Conservation (phyloP, 345 rosid genomes). For the Salix exigua region DNA sequence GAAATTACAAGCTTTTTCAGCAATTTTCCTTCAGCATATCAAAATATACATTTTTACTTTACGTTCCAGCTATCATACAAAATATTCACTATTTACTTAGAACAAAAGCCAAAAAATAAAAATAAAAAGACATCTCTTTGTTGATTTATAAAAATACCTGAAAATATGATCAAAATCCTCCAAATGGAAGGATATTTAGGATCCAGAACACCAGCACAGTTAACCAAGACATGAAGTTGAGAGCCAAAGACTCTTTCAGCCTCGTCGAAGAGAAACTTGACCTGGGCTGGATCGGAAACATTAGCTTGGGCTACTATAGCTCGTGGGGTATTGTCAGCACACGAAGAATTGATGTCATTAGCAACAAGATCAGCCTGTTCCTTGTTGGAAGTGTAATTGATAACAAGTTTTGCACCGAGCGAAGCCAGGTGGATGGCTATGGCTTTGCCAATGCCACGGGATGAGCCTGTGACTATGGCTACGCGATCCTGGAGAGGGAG, state of each 20-base stretch:
- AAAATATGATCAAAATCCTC: slow-evolving; percentile 36
- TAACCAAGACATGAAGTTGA: slow-evolving; percentile 34
- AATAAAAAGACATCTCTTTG: not conserved
- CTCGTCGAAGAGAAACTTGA: slow-evolving; percentile 34
- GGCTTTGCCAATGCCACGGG: slow-evolving; percentile 37
- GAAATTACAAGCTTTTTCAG: too few relatives aligned
- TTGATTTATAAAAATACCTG: slow-evolving; percentile 13
- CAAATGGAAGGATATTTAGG: slow-evolving; percentile 28
- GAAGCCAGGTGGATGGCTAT: slow-evolving; percentile 36
- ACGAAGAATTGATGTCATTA: slow-evolving; percentile 22
- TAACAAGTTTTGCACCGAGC: slow-evolving; percentile 31
- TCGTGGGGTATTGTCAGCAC: not conserved
- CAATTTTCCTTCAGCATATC: too few relatives aligned
- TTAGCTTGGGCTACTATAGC: slow-evolving; percentile 27
- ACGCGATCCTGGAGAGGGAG: slow-evolving; percentile 27
- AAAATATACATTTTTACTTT: too few relatives aligned
- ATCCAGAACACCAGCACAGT: slow-evolving; percentile 35
- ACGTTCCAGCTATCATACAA: too few relatives aligned
- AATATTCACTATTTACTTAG: too few relatives aligned
- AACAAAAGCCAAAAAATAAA: not conserved
- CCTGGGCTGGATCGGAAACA: slow-evolving; percentile 34
- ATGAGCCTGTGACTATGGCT: slow-evolving; percentile 40
- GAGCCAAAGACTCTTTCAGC: slow-evolving; percentile 33
- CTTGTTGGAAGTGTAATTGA: slow-evolving; percentile 31
- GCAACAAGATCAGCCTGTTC: slow-evolving; percentile 25